Conservation (phyloP, 768 basidiomycete species). For the Lepiota brunneoincarnata region DNA sequence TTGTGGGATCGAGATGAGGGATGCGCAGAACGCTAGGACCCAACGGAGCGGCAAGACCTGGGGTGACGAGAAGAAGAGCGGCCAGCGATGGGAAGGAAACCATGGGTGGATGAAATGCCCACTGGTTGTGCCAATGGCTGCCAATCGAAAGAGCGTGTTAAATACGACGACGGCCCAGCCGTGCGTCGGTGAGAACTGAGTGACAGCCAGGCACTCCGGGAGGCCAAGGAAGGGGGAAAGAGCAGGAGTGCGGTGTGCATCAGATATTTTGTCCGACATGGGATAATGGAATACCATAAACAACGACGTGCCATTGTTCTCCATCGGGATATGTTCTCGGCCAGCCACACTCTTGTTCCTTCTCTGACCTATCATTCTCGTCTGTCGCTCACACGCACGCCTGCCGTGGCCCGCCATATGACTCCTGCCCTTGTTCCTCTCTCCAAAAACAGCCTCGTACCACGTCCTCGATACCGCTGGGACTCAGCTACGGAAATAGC, state of each 20-base stretch:
- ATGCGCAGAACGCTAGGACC: constrained; percentile 23
- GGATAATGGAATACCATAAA: constrained; percentile 20
- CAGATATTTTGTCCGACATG: constrained; percentile 17
- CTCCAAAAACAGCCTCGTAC: no score
- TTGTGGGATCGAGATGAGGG: constrained; percentile 33
- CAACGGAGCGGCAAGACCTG: constrained; percentile 21
- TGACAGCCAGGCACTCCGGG: neutral
- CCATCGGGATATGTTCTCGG: no score
- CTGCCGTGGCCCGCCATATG: no score
- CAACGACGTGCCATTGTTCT: neutral
- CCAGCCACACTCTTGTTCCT: constrained; percentile 1
- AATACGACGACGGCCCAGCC: constrained; percentile 6
- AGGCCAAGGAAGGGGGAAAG: constrained; percentile 4
- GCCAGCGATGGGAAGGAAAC: constrained; percentile 29
- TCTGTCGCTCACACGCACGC: no score
- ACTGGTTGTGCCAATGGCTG: no score
- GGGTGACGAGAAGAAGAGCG: constrained; percentile 27
- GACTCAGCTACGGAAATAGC: no score
- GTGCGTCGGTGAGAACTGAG: neutral
- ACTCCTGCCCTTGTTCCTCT: no score
- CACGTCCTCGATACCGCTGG: no score
- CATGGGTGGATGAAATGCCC: constrained; percentile 20
- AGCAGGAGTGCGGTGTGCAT: constrained; percentile 7
- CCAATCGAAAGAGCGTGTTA: constrained; percentile 11
- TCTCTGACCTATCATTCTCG: neutral